phyloP scores from a whole-genome alignment of 495 filamentous ascomycete species.

The Chaetomium fimeti region DNA sequence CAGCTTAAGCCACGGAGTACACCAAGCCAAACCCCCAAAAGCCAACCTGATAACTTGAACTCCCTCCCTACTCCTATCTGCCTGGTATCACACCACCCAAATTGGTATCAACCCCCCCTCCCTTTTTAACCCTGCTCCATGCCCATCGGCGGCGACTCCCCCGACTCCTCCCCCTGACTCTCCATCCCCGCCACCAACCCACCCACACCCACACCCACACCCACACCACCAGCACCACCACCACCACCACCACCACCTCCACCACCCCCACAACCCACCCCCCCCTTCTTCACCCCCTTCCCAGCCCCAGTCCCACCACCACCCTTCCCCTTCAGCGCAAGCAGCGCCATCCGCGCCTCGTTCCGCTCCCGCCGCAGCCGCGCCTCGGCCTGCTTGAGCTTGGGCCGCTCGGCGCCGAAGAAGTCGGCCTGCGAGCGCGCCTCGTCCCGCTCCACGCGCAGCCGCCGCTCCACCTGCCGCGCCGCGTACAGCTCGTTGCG shows the following conservation, averaged over 20 bases:
- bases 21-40: not conserved
- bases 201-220: not conserved
- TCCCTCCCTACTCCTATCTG: not conserved
- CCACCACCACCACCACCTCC: conserved; percentile 4
- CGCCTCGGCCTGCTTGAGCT: conserved; percentile 16
- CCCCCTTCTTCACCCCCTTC: conserved; percentile 23
- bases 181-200: not conserved
- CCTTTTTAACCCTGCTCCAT: conserved; percentile 10
- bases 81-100: not conserved
- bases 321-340: conserved; percentile 1
- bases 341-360: conserved; percentile 20
- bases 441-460: conserved; percentile 33
- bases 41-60: not conserved
- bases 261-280: conserved; percentile 7
- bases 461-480: conserved; percentile 28
- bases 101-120: not conserved
- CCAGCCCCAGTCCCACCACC: not conserved
- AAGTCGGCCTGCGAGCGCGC: conserved; percentile 24
- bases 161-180: conserved; percentile 12
- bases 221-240: not conserved
- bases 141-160: conserved; percentile 7
- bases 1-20: not conserved
- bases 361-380: conserved; percentile 34
- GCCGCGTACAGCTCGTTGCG: conserved; percentile 36
- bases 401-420: conserved; percentile 19